A percentile compares a stretch with the other conserved stretches of the same genome.
These are phyloP conservation scores for Apiospora sp. DNA, from an alignment of 2,329 filamentous ascomycete species.

Conservation along the genomic window DNA sequence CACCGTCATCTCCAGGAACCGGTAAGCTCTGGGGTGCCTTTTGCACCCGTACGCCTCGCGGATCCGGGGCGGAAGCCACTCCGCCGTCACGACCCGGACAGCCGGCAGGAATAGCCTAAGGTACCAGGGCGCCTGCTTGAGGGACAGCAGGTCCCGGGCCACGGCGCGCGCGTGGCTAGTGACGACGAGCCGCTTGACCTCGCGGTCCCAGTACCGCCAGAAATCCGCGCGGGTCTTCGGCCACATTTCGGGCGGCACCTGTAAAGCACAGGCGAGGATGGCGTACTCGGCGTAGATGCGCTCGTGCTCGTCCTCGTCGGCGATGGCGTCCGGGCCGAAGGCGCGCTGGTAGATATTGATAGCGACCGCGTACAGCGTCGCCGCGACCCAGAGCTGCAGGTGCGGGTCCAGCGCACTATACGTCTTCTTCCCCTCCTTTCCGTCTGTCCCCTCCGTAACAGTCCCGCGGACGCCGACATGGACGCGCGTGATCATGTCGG, in stretches of 20 bases:
- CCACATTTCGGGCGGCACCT: constrained; percentile 43
- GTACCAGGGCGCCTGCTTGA: constrained; percentile 34
- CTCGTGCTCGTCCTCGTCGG: constrained; percentile 35
- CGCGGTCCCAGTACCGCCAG: constrained; percentile 41
- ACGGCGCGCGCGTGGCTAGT: constrained; percentile 40
- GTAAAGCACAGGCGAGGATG: constrained; percentile 41
- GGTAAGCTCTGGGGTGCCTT: constrained; percentile 31
- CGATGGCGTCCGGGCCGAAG: constrained; percentile 40
- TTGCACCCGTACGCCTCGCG: constrained; percentile 37
- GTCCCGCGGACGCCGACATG: constrained; percentile 44
- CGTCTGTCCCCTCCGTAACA: constrained; percentile 30
- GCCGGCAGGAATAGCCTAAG: constrained; percentile 33
- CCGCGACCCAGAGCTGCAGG: constrained; percentile 50
- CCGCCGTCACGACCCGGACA: constrained; percentile 35
- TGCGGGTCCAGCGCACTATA: constrained; percentile 47
- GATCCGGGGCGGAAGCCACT: constrained; percentile 35
- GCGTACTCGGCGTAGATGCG: constrained; percentile 39
- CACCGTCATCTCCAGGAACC: constrained; percentile 31
- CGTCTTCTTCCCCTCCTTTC: constrained; percentile 31
- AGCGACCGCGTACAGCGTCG: constrained; percentile 47
- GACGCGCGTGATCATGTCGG: constrained; percentile 46
- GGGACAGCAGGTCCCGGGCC: constrained; percentile 36
- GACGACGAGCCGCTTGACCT: constrained; percentile 36
- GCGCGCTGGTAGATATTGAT: constrained; percentile 46
- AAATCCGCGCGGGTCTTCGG: constrained; percentile 36